Evolutionary conservation across 2,329 filamentous ascomycete species (phyloP).

Genomic region (Aspergillus sp.): DNA sequence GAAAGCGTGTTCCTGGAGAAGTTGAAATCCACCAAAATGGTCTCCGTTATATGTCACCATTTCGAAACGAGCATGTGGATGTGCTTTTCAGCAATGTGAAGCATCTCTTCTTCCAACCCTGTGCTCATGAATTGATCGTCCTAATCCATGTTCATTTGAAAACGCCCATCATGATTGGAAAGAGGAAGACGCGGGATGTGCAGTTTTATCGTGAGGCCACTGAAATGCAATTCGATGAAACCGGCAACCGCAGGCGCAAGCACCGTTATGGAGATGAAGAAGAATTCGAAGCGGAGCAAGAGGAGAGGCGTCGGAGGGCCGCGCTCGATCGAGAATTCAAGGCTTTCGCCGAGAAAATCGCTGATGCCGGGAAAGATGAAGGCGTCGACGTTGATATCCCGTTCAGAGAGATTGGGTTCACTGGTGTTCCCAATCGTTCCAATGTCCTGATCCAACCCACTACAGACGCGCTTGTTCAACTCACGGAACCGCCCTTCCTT

Average conservation of each 20-base stretch:
- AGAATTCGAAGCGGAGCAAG: conserved; percentile 96
- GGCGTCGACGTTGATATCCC: conserved; percentile 92
- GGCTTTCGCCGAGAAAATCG: conserved; percentile 92
- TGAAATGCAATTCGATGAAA: conserved; percentile 98
- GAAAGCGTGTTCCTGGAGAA: conserved; percentile 90
- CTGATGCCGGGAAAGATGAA: conserved; percentile 86
- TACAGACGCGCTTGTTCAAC: conserved; percentile 91
- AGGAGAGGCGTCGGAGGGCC: conserved; percentile 83
- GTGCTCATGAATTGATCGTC: conserved; percentile 90
- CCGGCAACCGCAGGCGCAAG: conserved; percentile 93
- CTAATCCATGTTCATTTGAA: conserved; percentile 97
- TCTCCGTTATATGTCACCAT: conserved; percentile 82
- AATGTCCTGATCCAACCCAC: conserved; percentile 94
- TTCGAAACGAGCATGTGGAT: conserved; percentile 78
- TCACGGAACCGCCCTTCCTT: conserved; percentile 94
- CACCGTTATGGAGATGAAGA: conserved; percentile 97
- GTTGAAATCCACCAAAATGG: conserved; percentile 98
- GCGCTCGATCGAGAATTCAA: conserved; percentile 94
- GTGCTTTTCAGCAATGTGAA: conserved; percentile 97
- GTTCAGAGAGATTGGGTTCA: conserved; percentile 92
- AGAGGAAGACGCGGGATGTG: conserved; percentile 98
- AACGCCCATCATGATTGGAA: conserved; percentile 95
- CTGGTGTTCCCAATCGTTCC: conserved; percentile 89
- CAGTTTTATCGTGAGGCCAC: conserved; percentile 98
- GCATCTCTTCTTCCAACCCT: conserved; percentile 97